phyloP scores from a whole-genome alignment of 495 filamentous ascomycete species.

The Hypoxylon perforatum region DNA sequence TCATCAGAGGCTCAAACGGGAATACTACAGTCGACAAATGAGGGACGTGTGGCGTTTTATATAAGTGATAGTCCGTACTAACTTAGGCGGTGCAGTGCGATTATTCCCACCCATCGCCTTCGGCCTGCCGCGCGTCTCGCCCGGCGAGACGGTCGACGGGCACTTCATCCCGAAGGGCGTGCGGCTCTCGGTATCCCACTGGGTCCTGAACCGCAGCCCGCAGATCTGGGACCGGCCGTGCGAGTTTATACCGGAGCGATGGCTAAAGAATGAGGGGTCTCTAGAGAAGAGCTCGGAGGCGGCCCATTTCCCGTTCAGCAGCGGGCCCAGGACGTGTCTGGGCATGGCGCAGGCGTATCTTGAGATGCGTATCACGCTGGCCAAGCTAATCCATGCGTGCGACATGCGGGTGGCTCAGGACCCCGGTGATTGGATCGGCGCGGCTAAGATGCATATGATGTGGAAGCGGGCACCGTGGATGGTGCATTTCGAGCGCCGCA shows the following conservation, averaged over 20 bases:
- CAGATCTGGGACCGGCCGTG: slow-evolving; percentile 44
- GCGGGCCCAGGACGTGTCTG: slow-evolving; percentile 43
- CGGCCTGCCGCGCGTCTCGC: slow-evolving; percentile 48
- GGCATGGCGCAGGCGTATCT: slow-evolving; percentile 50
- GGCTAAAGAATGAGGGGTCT: slow-evolving; percentile 39
- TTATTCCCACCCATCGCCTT: slow-evolving; percentile 47
- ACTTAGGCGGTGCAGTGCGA: slow-evolving; percentile 39
- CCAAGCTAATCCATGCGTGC: slow-evolving; percentile 50
- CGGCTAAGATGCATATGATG: slow-evolving; percentile 46
- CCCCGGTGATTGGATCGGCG: slow-evolving; percentile 46
- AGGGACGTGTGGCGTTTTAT: not conserved
- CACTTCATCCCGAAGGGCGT: slow-evolving; percentile 46
- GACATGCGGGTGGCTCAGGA: slow-evolving; percentile 48
- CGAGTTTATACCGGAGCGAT: slow-evolving; percentile 48
- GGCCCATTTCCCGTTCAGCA: slow-evolving; percentile 43
- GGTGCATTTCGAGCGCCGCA: slow-evolving; percentile 33
- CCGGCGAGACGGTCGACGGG: slow-evolving; percentile 46
- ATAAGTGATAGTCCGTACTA: not conserved
- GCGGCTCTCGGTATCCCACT: slow-evolving; percentile 50
- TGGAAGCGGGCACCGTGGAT: slow-evolving; percentile 52
- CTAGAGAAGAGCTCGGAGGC: slow-evolving; percentile 34
- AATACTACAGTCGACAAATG: too few relatives aligned
- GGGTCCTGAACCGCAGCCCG: slow-evolving; percentile 48
- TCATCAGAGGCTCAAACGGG: too few relatives aligned
- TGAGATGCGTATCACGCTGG: slow-evolving; percentile 51